phyloP scores from a whole-genome alignment of 2,329 filamentous ascomycete genomes.

The Phialophora tarda region DNA sequence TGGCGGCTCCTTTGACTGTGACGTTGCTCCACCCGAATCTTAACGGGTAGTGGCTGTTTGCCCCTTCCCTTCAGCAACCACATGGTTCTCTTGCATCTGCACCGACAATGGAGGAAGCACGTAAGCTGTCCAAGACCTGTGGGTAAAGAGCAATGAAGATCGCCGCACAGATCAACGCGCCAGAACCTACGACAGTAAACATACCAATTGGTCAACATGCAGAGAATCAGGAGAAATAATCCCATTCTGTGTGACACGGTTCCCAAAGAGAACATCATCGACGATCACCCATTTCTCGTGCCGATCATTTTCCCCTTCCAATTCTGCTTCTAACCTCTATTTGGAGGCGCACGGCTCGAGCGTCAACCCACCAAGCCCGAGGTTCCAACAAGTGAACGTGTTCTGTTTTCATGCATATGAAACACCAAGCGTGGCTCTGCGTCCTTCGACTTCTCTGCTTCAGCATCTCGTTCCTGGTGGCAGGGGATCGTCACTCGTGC shows the following conservation, averaged over 20 bases:
- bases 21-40: not conserved
- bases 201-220: not conserved
- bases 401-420: not conserved
- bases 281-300: slow-evolving; percentile 11
- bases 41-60: not conserved
- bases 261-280: not conserved
- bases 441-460: not conserved
- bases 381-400: not conserved
- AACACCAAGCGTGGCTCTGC: not conserved
- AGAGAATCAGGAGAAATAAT: not conserved
- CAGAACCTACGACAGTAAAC: not conserved
- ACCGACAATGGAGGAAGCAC: not conserved
- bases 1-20: not conserved
- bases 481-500: not conserved
- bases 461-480: not conserved
- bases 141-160: not conserved
- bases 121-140: not conserved
- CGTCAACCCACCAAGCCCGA: not conserved
- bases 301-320: slow-evolving; percentile 14
- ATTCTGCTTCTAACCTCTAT: not conserved
- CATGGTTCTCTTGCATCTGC: not conserved
- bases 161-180: not conserved
- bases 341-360: not conserved
- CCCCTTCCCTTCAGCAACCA: not conserved
- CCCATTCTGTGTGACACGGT: not conserved